phyloP scores from a whole-genome alignment of 139 green algal species.

The Picochlorum sp. region DNA sequence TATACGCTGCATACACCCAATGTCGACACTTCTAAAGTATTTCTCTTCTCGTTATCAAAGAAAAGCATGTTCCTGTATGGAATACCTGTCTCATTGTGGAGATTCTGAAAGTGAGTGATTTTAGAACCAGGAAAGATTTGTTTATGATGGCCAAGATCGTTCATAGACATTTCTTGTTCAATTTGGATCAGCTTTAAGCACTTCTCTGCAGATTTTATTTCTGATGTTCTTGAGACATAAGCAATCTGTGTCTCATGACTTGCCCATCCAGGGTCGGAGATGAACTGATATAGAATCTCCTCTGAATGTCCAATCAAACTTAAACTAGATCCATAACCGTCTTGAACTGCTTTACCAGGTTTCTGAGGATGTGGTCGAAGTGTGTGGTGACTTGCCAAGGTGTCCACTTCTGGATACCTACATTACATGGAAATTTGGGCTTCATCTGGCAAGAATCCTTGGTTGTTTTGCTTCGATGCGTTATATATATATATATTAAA shows the following conservation, averaged over 20 bases:
- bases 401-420: background rate
- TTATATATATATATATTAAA: too few relatives aligned
- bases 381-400: background rate
- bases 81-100: constrained; percentile 36
- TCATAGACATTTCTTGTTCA: background rate
- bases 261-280: constrained; percentile 26
- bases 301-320: background rate
- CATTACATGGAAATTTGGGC: background rate
- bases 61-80: constrained; percentile 47
- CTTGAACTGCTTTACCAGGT: background rate
- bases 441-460: too few relatives aligned
- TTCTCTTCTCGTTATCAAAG: constrained; percentile 37
- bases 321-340: background rate
- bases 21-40: background rate
- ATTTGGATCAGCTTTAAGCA: constrained; percentile 37
- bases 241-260: constrained; percentile 33
- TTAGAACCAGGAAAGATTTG: constrained; percentile 56
- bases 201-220: constrained; percentile 37
- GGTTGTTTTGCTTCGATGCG: too few relatives aligned
- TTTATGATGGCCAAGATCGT: constrained; percentile 6
- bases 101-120: constrained; percentile 41
- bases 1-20: background rate
- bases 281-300: constrained; percentile 35
- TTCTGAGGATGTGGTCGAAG: background rate
- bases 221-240: constrained; percentile 44